Conservation (phyloP, 176 grass and related monocot genomes). For the Musa schizocarpa region DNA sequence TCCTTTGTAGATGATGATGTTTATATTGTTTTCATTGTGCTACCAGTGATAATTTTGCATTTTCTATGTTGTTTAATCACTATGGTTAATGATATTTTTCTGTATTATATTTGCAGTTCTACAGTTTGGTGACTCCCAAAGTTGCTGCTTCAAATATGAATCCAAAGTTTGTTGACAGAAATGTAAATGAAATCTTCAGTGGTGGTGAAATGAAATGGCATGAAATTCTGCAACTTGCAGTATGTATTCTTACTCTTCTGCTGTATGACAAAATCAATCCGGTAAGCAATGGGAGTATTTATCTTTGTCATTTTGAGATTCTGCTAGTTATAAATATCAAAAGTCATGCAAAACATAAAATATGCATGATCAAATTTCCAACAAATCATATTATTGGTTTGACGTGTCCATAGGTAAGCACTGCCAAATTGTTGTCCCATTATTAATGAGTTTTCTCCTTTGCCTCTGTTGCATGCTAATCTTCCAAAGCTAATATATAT, state of each 20-base stretch:
- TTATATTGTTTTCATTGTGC: not conserved
- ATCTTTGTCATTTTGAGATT: not conserved
- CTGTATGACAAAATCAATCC: not conserved
- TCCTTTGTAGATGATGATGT: not conserved
- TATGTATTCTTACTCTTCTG: constrained; percentile 29
- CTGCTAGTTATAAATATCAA: not conserved
- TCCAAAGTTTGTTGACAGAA: constrained; percentile 65
- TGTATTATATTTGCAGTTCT: constrained; percentile 47
- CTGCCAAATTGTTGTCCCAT: not conserved
- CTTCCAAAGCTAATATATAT: not conserved
- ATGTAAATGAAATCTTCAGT: constrained; percentile 96
- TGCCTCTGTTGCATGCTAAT: not conserved
- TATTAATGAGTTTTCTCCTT: not conserved
- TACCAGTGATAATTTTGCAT: not conserved
- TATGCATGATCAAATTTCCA: not conserved
- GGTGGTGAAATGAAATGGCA: constrained; percentile 96
- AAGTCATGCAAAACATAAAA: not conserved
- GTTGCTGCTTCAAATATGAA: constrained; percentile 72
- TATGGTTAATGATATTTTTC: constrained; percentile 18
- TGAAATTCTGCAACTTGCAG: constrained; percentile 93
- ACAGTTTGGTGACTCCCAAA: constrained; percentile 56
- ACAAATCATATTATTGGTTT: not conserved
- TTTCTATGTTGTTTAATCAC: not conserved
- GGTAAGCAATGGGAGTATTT: not conserved
- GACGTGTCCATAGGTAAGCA: too few species aligned